Conservation (phyloP, 192 early-diverging fungal species). For the Coemansia sp. region DNA sequence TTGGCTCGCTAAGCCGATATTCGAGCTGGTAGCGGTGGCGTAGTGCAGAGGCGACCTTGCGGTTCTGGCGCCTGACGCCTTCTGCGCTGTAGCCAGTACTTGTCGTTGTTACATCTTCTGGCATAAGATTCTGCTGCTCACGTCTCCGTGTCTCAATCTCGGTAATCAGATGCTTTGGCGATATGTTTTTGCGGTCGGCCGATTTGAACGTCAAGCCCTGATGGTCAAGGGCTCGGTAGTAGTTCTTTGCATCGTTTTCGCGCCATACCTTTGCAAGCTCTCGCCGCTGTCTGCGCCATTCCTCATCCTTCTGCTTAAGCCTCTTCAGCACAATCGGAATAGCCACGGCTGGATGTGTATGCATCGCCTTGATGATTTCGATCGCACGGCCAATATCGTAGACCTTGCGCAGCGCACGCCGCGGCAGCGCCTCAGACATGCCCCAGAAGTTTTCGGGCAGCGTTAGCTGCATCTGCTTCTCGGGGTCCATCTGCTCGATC, state of each 20-base stretch:
- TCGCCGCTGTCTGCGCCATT: slow-evolving; percentile 79
- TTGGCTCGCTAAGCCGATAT: slow-evolving; percentile 72
- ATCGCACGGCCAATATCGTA: slow-evolving; percentile 85
- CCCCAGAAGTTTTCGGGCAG: slow-evolving; percentile 81
- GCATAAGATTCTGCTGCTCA: slow-evolving; percentile 70
- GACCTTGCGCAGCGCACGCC: slow-evolving; percentile 92
- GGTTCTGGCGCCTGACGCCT: slow-evolving; percentile 35
- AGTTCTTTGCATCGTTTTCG: slow-evolving; percentile 92
- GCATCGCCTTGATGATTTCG: slow-evolving; percentile 91
- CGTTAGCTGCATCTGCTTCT: slow-evolving; percentile 75
- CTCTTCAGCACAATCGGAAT: slow-evolving; percentile 94
- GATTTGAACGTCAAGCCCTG: slow-evolving; percentile 90
- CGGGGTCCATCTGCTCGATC: slow-evolving; percentile 79
- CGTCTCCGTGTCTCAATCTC: slow-evolving; percentile 87
- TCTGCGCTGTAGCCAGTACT: neutral
- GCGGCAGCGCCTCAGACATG: slow-evolving; percentile 83
- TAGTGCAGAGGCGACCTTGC: slow-evolving; percentile 48
- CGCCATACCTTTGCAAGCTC: slow-evolving; percentile 98
- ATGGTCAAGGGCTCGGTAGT: slow-evolving; percentile 92
- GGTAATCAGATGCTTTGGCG: slow-evolving; percentile 72
- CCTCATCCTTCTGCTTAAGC: slow-evolving; percentile 98
- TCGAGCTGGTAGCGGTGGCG: slow-evolving; percentile 78
- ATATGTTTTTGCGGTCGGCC: slow-evolving; percentile 80
- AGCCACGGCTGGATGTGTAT: slow-evolving; percentile 87
- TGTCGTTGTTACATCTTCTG: slow-evolving; percentile 23